phyloP scores from a whole-genome alignment of 2,329 filamentous ascomycete genomes.

The Achaetomium macrosporum region DNA sequence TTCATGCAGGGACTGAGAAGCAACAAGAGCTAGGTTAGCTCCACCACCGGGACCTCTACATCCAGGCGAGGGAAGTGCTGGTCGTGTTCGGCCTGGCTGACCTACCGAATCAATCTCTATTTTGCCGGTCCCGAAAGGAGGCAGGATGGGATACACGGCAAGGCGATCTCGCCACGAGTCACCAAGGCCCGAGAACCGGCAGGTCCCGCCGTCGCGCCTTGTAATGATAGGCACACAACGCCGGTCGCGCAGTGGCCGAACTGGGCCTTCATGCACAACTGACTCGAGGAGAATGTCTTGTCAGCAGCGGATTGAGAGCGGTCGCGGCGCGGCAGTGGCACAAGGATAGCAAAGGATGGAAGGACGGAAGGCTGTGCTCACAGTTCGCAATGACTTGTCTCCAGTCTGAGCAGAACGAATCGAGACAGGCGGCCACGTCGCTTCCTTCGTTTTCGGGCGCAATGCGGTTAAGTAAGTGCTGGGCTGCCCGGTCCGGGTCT shows the following conservation, averaged over 20 bases:
- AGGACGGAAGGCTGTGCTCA: neutral
- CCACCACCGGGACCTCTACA: neutral
- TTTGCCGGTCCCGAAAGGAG: neutral
- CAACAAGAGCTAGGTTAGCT: neutral
- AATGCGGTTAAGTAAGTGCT: neutral
- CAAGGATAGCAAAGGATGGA: neutral
- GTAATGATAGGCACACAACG: neutral
- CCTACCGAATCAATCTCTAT: neutral
- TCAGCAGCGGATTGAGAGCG: neutral
- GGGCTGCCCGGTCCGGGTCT: neutral
- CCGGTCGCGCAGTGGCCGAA: neutral
- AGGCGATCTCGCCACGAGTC: constrained; percentile 2
- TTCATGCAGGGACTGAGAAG: neutral
- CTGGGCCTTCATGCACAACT: neutral
- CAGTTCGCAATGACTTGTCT: neutral
- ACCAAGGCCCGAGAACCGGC: neutral
- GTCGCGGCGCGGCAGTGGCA: neutral
- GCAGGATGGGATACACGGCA: neutral
- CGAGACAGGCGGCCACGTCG: neutral
- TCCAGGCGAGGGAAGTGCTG: neutral
- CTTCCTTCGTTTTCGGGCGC: neutral
- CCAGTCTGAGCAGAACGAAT: neutral
- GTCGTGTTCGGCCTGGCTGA: neutral
- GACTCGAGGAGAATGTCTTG: neutral
- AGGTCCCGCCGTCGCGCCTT: neutral